Percentiles rank a stretch among this genome's conserved stretches.
phyloP scores from a whole-genome alignment of 2,329 filamentous ascomycete genomes.

The Teratosphaeriaceae sp. region DNA sequence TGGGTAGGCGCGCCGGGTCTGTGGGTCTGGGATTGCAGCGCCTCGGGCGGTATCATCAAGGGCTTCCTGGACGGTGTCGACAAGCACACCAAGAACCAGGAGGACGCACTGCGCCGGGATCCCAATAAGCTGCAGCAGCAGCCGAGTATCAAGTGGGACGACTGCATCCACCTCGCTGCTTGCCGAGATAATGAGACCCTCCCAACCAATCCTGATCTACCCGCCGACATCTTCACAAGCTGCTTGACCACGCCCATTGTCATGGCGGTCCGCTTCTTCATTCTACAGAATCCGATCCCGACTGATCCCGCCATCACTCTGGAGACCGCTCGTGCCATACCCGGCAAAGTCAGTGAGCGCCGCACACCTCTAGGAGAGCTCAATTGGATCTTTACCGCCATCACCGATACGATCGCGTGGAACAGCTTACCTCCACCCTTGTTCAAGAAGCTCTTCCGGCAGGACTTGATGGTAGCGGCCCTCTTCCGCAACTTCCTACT shows the following conservation, averaged over 20 bases:
- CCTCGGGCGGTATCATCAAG: slow-evolving; percentile 88
- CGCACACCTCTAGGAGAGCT: slow-evolving; percentile 90
- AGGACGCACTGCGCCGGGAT: slow-evolving; percentile 59
- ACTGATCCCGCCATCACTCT: slow-evolving; percentile 56
- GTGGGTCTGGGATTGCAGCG: slow-evolving; percentile 96
- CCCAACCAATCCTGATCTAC: slow-evolving; percentile 87
- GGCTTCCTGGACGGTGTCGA: slow-evolving; percentile 94
- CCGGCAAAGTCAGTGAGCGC: slow-evolving; percentile 84
- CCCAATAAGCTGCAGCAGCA: slow-evolving; percentile 15
- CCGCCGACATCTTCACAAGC: slow-evolving; percentile 91
- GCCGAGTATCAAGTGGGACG: slow-evolving; percentile 58
- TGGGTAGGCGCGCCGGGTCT: slow-evolving; percentile 95
- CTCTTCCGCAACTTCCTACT: slow-evolving; percentile 94
- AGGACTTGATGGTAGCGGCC: slow-evolving; percentile 98
- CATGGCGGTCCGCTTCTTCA: slow-evolving; percentile 94
- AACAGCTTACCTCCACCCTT: slow-evolving; percentile 83
- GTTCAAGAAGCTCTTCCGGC: slow-evolving; percentile 94
- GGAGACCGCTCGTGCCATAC: slow-evolving; percentile 80
- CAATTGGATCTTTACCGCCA: slow-evolving; percentile 99
- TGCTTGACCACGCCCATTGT: slow-evolving; percentile 96
- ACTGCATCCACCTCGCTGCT: slow-evolving; percentile 87
- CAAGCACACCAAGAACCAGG: slow-evolving; percentile 87
- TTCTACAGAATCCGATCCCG: slow-evolving; percentile 77
- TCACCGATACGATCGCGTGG: slow-evolving; percentile 98
- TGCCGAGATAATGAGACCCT: slow-evolving; percentile 87